A percentile compares a stretch with the other conserved stretches of the same genome.
Evolutionary conservation across 2,329 filamentous ascomycete genomes (phyloP).

Genomic region (Xylariomycetidae sp.): DNA sequence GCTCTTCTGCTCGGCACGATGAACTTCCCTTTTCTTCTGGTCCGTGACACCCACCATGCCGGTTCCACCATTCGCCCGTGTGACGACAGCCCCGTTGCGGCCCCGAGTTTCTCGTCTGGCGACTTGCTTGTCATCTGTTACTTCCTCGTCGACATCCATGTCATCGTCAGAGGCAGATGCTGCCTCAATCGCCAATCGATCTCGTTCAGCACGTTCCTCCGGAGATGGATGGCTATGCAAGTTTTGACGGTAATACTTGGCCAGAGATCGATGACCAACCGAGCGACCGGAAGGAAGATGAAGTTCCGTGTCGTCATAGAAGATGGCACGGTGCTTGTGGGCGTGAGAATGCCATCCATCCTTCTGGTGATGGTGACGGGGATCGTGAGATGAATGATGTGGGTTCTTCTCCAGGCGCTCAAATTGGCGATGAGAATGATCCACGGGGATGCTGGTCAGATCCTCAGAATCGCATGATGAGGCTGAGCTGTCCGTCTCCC

Average conservation of each 20-base stretch:
- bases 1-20: constrained; percentile 63
- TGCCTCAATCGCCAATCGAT: constrained; percentile 58
- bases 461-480: constrained; percentile 86
- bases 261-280: constrained; percentile 83
- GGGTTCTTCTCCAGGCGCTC: constrained; percentile 67
- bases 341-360: constrained; percentile 81
- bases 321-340: constrained; percentile 74
- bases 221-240: constrained; percentile 76
- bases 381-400: constrained; percentile 69
- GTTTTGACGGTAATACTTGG: constrained; percentile 90
- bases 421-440: constrained; percentile 66
- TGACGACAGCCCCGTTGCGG: constrained; percentile 53
- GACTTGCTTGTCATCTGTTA: constrained; percentile 26
- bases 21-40: constrained; percentile 66
- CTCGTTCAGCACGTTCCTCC: constrained; percentile 68
- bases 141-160: constrained; percentile 31
- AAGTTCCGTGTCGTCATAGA: constrained; percentile 89
- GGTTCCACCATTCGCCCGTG: constrained; percentile 65
- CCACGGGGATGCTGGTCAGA: constrained; percentile 72
- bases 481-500: constrained; percentile 92
- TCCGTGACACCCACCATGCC: constrained; percentile 76
- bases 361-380: constrained; percentile 66
- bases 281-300: constrained; percentile 86
- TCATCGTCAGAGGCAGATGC: constrained; percentile 26
- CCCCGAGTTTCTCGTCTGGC: constrained; percentile 32